Conservation (phyloP, 208 protist species). For the Trypanosoma avium region DNA sequence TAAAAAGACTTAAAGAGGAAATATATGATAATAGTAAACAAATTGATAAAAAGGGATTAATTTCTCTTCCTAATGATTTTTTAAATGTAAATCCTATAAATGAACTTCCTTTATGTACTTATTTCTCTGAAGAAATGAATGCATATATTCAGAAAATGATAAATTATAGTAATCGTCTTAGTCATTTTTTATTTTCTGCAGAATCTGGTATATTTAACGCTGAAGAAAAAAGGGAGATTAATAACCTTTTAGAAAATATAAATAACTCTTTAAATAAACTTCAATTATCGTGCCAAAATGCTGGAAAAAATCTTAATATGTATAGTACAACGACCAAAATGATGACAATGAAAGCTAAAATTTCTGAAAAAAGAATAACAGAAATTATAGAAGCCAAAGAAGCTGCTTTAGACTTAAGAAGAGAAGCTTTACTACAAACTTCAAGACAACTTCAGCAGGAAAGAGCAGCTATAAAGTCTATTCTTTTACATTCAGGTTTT, state of each 20-base stretch:
- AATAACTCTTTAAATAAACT: not conserved
- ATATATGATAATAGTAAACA: not conserved
- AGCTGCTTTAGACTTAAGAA: not conserved
- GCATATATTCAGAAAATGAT: slow-evolving; percentile 8
- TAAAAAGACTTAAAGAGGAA: not conserved
- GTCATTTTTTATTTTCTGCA: not conserved
- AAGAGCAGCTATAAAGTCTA: slow-evolving; percentile 4
- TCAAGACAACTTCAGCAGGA: slow-evolving; percentile 13
- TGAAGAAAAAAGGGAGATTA: not conserved
- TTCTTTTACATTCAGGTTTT: slow-evolving; percentile 11
- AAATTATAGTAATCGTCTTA: not conserved
- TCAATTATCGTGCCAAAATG: not conserved
- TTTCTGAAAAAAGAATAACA: slow-evolving; percentile 2
- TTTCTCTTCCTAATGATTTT: not conserved
- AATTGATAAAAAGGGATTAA: not conserved
- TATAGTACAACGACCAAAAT: slow-evolving; percentile 4
- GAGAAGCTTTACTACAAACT: not conserved
- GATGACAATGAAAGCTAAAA: not conserved
- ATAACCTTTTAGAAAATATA: not conserved
- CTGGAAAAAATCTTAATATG: not conserved
- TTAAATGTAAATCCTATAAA: too few relatives aligned
- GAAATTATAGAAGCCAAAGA: slow-evolving; percentile 9
- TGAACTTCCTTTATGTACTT: not conserved
- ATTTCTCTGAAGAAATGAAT: not conserved
- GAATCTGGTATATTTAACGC: slow-evolving; percentile 2